A percentile compares a stretch with the other conserved stretches of the same genome.
Evolutionary conservation across 1,284 basidiomycete species (phyloP).

Genomic region (Amylostereum areolatum): DNA sequence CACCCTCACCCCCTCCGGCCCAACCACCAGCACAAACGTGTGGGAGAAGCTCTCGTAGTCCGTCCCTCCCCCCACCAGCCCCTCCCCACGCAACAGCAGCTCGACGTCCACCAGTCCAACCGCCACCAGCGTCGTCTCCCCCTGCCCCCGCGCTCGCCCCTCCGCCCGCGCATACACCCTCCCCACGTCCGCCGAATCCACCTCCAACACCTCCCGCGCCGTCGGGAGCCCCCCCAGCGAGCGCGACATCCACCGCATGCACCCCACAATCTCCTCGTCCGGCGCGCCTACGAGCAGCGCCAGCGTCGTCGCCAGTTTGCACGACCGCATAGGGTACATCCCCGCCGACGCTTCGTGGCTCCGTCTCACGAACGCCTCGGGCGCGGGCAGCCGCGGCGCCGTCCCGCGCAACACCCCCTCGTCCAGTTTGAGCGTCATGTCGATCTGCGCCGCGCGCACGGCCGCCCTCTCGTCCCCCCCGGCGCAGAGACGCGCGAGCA

Average conservation of each 20-base stretch:
- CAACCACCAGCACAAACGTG: neutral
- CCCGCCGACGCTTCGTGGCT: neutral
- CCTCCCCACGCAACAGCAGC: neutral
- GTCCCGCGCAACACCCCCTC: too few relatives aligned
- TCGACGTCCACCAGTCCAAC: neutral
- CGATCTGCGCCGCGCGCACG: neutral
- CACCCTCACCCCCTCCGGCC: neutral
- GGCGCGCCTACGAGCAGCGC: neutral
- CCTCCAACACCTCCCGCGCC: neutral
- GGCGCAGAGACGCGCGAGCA: neutral
- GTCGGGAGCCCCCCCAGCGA: neutral
- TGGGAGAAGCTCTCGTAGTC: neutral
- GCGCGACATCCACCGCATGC: neutral
- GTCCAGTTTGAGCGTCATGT: constrained; percentile 1
- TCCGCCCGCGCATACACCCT: neutral
- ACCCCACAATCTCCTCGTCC: neutral
- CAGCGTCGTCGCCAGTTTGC: neutral
- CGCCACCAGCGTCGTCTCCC: neutral
- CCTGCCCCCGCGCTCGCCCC: neutral
- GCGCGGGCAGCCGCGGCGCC: too few relatives aligned
- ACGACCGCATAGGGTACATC: neutral
- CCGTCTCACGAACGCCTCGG: too few relatives aligned
- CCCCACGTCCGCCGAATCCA: neutral
- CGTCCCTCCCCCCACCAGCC: neutral
- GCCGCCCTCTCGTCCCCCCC: neutral